A percentile compares a stretch with the other conserved stretches of the same genome.
These are phyloP conservation scores for Xylaria digitata DNA, from an alignment of 2,329 filamentous ascomycete genomes.

Conservation along the genomic window DNA sequence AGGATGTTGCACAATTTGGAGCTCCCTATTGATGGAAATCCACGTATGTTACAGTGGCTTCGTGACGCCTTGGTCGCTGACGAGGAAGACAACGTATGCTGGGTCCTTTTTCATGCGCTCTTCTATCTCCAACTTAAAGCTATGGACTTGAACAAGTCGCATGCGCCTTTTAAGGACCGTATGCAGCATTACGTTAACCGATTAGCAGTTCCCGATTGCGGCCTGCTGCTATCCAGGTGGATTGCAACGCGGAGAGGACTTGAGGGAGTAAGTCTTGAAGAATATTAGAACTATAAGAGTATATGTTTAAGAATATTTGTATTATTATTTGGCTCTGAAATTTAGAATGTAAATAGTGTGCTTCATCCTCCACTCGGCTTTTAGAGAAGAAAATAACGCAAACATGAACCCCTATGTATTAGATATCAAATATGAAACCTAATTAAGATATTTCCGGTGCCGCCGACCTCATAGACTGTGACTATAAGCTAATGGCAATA, in stretches of 20 bases:
- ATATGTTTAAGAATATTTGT: not conserved
- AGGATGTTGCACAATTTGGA: slow-evolving; percentile 8
- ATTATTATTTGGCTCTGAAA: too few species aligned
- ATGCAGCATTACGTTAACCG: slow-evolving; percentile 17
- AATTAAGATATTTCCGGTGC: too few species aligned
- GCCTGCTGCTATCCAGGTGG: not conserved
- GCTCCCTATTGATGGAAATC: not conserved
- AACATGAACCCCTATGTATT: too few species aligned
- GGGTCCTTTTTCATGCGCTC: slow-evolving; percentile 44
- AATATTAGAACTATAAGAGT: not conserved
- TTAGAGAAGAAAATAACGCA: too few species aligned
- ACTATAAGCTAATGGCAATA: too few species aligned
- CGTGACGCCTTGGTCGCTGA: not conserved
- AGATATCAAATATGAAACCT: too few species aligned
- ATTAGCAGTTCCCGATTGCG: not conserved
- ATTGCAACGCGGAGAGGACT: not conserved
- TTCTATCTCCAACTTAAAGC: slow-evolving; percentile 44
- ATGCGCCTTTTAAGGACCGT: slow-evolving; percentile 11
- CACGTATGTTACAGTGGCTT: slow-evolving; percentile 41
- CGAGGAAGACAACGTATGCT: slow-evolving; percentile 35
- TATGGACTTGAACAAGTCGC: slow-evolving; percentile 36
- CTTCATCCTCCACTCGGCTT: too few species aligned
- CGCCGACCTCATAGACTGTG: too few species aligned
- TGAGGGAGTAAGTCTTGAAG: not conserved
- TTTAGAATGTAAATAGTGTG: too few species aligned